A percentile compares a stretch with the other conserved stretches of the same genome.
Conservation (phyloP, 208 protist genomes). For the Wallacemonas sp. region DNA sequence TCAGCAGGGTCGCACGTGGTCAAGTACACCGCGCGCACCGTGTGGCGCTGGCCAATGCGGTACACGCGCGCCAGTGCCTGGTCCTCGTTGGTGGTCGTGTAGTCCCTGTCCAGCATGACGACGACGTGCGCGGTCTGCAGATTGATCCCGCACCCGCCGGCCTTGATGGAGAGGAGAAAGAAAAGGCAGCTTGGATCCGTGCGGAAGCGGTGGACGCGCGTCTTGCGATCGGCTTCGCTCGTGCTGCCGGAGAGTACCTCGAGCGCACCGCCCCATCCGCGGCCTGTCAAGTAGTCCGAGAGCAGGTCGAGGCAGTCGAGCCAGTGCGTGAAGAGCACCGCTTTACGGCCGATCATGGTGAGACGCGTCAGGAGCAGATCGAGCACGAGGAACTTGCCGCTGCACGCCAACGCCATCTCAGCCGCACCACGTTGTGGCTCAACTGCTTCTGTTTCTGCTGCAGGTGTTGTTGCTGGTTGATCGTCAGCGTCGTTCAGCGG, state of each 20-base stretch:
- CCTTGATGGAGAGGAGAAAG: constrained; percentile 96
- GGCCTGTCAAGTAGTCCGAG: constrained; percentile 79
- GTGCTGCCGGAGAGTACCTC: constrained; percentile 75
- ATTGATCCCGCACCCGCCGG: constrained; percentile 98
- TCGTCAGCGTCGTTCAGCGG: too few species aligned
- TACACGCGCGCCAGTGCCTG: constrained; percentile 96
- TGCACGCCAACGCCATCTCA: constrained; percentile 40
- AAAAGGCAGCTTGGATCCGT: constrained; percentile 81
- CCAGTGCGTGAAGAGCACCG: constrained; percentile 99
- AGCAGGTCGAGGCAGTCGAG: constrained; percentile 94
- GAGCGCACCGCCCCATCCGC: constrained; percentile 35
- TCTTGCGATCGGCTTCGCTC: constrained; percentile 53
- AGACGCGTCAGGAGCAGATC: constrained; percentile 70
- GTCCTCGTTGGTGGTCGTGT: constrained; percentile 96
- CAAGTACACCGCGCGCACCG: constrained; percentile 93
- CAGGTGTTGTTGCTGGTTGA: too few species aligned
- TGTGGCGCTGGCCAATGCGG: constrained; percentile 97
- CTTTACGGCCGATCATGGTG: constrained; percentile 55
- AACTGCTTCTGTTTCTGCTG: background rate
- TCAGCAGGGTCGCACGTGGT: constrained; percentile 83
- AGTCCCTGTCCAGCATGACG: constrained; percentile 97
- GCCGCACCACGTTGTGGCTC: constrained; percentile 21
- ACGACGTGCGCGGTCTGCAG: constrained; percentile 96
- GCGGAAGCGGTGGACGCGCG: constrained; percentile 89
- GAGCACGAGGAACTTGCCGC: constrained; percentile 94